phyloP scores from a whole-genome alignment of 1,284 basidiomycete genomes.

The Trichosporon inkin region DNA sequence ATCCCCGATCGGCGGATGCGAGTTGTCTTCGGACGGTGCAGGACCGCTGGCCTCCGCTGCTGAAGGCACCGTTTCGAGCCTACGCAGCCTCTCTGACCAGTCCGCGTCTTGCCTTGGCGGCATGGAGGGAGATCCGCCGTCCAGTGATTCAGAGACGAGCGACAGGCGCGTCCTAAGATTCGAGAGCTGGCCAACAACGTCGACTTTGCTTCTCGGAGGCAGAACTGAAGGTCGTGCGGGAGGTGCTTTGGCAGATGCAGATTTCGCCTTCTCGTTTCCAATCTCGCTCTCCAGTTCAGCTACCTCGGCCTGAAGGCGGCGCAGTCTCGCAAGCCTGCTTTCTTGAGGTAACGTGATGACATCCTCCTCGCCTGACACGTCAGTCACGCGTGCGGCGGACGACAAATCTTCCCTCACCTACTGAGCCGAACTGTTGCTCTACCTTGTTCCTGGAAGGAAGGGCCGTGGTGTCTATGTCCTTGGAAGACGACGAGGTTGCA shows the following conservation, averaged over 20 bases:
- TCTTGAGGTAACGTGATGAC: slow-evolving; percentile 4
- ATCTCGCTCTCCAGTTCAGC: slow-evolving; percentile 52
- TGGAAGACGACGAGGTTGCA: background rate
- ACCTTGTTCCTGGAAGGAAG: slow-evolving; percentile 13
- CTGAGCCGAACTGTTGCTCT: background rate
- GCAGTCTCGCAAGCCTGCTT: slow-evolving; percentile 39
- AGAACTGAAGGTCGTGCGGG: slow-evolving; percentile 25
- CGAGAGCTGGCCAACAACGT: slow-evolving; percentile 36
- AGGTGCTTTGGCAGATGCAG: background rate
- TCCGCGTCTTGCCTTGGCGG: background rate
- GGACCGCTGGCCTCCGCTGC: background rate
- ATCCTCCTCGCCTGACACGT: background rate
- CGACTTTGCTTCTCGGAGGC: slow-evolving; percentile 29
- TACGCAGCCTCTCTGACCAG: background rate
- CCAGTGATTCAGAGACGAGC: background rate
- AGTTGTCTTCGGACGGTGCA: background rate
- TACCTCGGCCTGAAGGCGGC: slow-evolving; percentile 52
- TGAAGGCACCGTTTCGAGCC: background rate
- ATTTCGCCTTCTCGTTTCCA: slow-evolving; percentile 4
- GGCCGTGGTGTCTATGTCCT: slow-evolving; percentile 10
- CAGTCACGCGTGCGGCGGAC: background rate
- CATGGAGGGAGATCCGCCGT: background rate
- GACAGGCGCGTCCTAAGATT: slow-evolving; percentile 15
- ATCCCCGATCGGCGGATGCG: background rate
- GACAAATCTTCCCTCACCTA: background rate